These are phyloP conservation scores for Pouteria glomerata DNA, from an alignment of 148 eudicot species.

Conservation along the genomic window DNA sequence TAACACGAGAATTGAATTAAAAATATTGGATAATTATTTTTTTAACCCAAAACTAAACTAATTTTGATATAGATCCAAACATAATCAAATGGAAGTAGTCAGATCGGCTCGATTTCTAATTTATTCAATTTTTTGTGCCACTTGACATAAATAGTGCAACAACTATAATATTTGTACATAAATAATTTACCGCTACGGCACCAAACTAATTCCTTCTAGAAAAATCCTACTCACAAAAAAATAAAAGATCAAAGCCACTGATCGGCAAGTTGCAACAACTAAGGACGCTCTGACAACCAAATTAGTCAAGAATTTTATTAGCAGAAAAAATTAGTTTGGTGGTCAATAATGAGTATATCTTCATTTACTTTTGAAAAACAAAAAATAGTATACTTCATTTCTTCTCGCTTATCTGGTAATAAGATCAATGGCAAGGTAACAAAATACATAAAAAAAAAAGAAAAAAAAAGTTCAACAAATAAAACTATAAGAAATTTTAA, in stretches of 20 bases:
- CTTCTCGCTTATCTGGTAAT: not conserved
- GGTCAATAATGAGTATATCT: no score
- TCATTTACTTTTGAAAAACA: not conserved
- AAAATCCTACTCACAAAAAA: no score
- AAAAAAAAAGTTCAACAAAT: not conserved
- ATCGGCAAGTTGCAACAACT: no score
- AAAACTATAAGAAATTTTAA: not conserved
- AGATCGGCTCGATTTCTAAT: not conserved
- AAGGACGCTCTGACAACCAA: not conserved
- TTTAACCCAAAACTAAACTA: no score
- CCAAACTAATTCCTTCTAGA: no score
- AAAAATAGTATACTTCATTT: not conserved
- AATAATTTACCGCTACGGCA: not conserved
- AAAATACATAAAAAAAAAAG: no score
- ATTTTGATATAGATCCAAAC: no score
- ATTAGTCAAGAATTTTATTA: not conserved
- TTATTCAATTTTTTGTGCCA: not conserved
- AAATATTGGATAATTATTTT: no score
- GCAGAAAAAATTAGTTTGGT: no score
- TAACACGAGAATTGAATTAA: not conserved
- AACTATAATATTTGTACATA: not conserved
- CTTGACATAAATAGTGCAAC: not conserved
- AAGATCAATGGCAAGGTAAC: not conserved
- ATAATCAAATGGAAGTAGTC: not conserved
- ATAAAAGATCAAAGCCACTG: no score